Base-by-base conservation (phyloP, 768 basidiomycete genomes). In the Tylopilus vinaceipallidus region DNA sequence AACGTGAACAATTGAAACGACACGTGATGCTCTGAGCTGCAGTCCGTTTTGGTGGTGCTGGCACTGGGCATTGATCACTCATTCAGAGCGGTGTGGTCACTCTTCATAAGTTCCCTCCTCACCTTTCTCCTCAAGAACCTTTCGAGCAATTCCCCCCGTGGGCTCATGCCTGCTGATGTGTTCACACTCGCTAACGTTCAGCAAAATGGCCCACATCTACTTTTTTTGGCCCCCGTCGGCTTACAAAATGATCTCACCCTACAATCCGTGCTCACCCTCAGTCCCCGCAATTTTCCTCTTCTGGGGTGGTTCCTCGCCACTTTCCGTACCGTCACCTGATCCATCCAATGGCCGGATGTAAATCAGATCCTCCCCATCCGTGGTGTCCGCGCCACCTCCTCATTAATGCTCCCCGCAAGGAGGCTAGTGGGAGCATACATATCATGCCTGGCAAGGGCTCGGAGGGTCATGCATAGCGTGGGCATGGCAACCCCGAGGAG, bases 301-400 rank as follows among this genome's bases (percentile, higher is more conserved):
- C 27, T 98, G 98, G 63, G 95, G 92, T 42, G 91, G 91, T 2
- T 79, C 88, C 2, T 86, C 91, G 95, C 98, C 57, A 99, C 98
- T 72, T 97, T 84, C 45, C 93, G 89, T 0, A 91, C 95, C 3
- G 85, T 88, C 12, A 98, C 94, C 2, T 91, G 91, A 56, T 80
- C 98, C 11, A 84, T 83, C 6, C 81, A 88, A 36, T 97, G 92
- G 91, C 77, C 76, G 47, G 98, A 99, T 65, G 82, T 93, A 20
- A 99, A 98, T 61, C 85, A 87, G 50, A 88, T 87, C 0, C 73
- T 67, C 4, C 86, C 0, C 81, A 92, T 8, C 70, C 79, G 0
- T 91, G 84, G 81, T 74, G 84, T 49, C 81, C 95, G 69, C 82
- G 76, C 56, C 58, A 91, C n/a, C 64, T 95, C 6, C 80, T 83